A percentile compares a stretch with the other conserved stretches of the same genome.
Evolutionary conservation across 345 rosid species (phyloP).

Genomic region (Iberis pinnata): DNA sequence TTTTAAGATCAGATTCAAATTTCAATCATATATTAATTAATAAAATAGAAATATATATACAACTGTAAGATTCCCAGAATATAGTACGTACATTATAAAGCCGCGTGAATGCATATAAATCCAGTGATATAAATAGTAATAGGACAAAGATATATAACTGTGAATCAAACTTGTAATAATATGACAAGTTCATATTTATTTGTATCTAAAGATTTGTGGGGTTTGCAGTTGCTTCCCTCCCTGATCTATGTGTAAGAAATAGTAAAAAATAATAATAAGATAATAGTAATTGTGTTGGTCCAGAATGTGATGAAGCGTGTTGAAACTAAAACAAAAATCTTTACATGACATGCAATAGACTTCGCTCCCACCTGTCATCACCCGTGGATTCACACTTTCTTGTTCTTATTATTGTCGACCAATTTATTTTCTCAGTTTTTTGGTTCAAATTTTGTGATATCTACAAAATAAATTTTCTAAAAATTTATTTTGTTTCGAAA

Average conservation of each 20-base stretch:
- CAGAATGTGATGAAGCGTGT: constrained; percentile 23
- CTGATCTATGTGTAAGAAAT: not conserved
- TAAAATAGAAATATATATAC: no score
- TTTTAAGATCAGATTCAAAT: constrained; percentile 3
- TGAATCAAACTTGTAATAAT: no score
- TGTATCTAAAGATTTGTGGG: constrained; percentile 19
- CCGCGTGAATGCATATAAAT: constrained; percentile 19
- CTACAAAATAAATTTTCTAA: no score
- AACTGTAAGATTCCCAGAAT: constrained; percentile 23
- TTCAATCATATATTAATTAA: not conserved
- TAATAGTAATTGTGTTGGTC: constrained; percentile 25
- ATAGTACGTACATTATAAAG: constrained; percentile 10
- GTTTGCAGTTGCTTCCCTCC: not conserved
- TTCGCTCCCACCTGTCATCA: constrained; percentile 26
- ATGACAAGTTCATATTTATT: no score
- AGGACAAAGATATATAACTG: not conserved
- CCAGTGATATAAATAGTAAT: not conserved
- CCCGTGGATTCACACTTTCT: constrained; percentile 20
- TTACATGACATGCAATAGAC: constrained; percentile 26
- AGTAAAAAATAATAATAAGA: not conserved
- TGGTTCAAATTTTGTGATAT: no score
- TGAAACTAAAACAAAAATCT: constrained; percentile 21
- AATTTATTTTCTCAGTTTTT: not conserved
- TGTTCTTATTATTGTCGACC: constrained; percentile 3
- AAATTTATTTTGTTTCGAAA: no score